Base-by-base conservation (phyloP, 2,329 filamentous ascomycete genomes). In the Alternaria triticimaculans region DNA sequence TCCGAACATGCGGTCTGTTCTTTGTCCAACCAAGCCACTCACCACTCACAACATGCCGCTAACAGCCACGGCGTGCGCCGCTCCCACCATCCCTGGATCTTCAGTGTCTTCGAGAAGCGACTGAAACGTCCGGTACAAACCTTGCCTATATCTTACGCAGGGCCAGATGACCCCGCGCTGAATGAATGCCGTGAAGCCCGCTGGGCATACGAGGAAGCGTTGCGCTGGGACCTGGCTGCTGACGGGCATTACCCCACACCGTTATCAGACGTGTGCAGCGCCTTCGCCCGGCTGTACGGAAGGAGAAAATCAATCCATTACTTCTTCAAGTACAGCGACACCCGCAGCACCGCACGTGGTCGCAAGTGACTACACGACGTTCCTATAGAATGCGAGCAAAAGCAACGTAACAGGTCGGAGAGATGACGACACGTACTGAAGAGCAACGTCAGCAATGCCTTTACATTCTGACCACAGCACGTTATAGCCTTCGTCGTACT, bases 71-170 rank as follows among this genome's bases (percentile, higher is more conserved):
- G 54, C 56, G 51, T 62, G 64, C 69, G 48, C 50, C 55, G 55
- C 57, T 51, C 64, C 61, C 61, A 63, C 59, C 30, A 55, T 15
- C 49, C 49, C 61, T 54, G 45, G 15, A 62, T 58, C 54, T 63
- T 70, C 64, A 69, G 60, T 64, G 65, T 69, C 69, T 74, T 74
- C 70, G 66, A 67, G 72, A 71, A 72, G 59, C 6, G 62, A 50
- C 53, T 60, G 64, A 70, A 68, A 66, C 67, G 23, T 71, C 74
- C 64, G 20, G 71, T 68, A 66, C 71, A 60, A 51, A 50, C 33
- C 14, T 21, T 23, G 6, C 33, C 28, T 21, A 44, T 30, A 50
- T 53, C 58, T 54, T 33, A 45, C 60, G 50, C 61, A 59, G 54
- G 50, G 41, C 37, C 51, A 26, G 14, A 23, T 28, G 18, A n/a